A percentile compares a stretch with the other conserved stretches of the same genome.
These are phyloP conservation scores for Achaetomium macrosporum DNA, from an alignment of 2,329 filamentous ascomycete genomes.

Conservation along the genomic window DNA sequence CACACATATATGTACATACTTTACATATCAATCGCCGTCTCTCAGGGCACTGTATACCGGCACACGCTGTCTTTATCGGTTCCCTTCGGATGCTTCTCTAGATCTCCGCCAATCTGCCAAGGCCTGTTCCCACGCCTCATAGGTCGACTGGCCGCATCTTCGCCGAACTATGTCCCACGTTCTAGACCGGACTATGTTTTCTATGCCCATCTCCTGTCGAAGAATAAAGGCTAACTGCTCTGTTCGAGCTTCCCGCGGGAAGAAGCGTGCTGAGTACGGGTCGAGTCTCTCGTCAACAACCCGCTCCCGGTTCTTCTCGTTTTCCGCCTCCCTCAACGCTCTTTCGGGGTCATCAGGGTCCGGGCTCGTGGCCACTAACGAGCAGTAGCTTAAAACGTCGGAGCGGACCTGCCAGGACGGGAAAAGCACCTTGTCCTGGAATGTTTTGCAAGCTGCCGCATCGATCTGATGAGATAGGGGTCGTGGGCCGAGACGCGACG, in stretches of 20 bases:
- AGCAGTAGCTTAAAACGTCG: slow-evolving; percentile 84
- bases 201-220: slow-evolving; percentile 68
- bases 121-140: slow-evolving; percentile 58
- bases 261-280: slow-evolving; percentile 82
- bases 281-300: slow-evolving; percentile 85
- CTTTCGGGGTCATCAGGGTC: slow-evolving; percentile 82
- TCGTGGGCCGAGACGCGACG: slow-evolving; percentile 54
- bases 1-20: too few relatives aligned
- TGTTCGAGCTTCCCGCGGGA: slow-evolving; percentile 71
- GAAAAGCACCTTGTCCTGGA: slow-evolving; percentile 75
- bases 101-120: slow-evolving; percentile 54
- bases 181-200: slow-evolving; percentile 71
- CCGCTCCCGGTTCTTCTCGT: slow-evolving; percentile 61
- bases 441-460: slow-evolving; percentile 57
- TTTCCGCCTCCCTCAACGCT: slow-evolving; percentile 62
- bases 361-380: slow-evolving; percentile 76
- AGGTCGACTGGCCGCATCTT: slow-evolving; percentile 57
- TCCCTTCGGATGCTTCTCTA: background rate
- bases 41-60: background rate
- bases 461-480: slow-evolving; percentile 52
- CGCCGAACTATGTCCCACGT: slow-evolving; percentile 77
- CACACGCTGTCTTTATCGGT: background rate
- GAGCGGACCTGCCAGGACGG: slow-evolving; percentile 80
- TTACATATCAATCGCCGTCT: background rate
- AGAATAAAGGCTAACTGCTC: slow-evolving; percentile 70